phyloP scores from a whole-genome alignment of 805 yeast genomes.

The Saccharomycopsis schoenii region DNA sequence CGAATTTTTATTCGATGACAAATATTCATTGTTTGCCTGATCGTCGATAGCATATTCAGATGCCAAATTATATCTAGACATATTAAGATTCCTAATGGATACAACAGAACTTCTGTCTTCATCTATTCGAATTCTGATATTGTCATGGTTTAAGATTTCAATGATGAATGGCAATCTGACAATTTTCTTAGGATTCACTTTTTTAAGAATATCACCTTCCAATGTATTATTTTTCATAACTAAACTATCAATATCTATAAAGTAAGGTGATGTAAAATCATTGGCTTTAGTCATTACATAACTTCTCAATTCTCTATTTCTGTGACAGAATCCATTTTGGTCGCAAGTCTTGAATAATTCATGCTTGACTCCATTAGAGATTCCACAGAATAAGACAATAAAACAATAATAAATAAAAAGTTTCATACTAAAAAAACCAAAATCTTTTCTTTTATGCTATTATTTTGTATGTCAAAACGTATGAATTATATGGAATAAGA shows the following conservation, averaged over 20 bases:
- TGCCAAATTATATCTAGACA: slow-evolving; percentile 52
- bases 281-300: slow-evolving; percentile 24
- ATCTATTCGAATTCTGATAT: slow-evolving; percentile 54
- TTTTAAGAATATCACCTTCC: slow-evolving; percentile 39
- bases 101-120: slow-evolving; percentile 40
- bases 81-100: slow-evolving; percentile 26
- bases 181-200: slow-evolving; percentile 29
- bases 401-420: neutral
- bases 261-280: slow-evolving; percentile 30
- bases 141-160: slow-evolving; percentile 44
- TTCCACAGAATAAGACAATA: neutral
- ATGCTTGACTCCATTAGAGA: slow-evolving; percentile 41
- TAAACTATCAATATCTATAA: slow-evolving; percentile 31
- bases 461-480: too few species aligned
- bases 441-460: neutral
- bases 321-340: slow-evolving; percentile 72
- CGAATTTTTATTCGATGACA: slow-evolving; percentile 15
- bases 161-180: slow-evolving; percentile 48
- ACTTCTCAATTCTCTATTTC: slow-evolving; percentile 63
- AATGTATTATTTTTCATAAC: slow-evolving; percentile 25
- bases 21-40: slow-evolving; percentile 22
- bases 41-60: slow-evolving; percentile 45
- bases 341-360: slow-evolving; percentile 69
- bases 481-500: neutral
- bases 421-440: neutral